phyloP scores from a whole-genome alignment of 169 alveolate genomes.

The Babesia bigemina region DNA sequence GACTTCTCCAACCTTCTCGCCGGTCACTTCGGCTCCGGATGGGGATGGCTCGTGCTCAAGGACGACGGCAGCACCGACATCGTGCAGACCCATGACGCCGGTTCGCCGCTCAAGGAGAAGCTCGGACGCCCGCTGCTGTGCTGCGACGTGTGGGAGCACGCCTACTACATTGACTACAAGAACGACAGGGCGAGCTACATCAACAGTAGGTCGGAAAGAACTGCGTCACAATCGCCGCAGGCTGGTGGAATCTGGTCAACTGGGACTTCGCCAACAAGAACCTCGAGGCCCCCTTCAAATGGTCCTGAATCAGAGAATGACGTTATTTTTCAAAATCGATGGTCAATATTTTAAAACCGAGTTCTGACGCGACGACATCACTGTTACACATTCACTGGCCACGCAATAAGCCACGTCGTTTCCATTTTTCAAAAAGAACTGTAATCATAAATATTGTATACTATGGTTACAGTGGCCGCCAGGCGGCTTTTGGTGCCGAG shows the following conservation, averaged over 20 bases:
- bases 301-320: conserved; percentile 11
- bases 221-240: conserved; percentile 4
- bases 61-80: conserved; percentile 87
- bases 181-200: conserved; percentile 89
- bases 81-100: conserved; percentile 90
- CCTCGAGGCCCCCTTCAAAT: conserved; percentile 64
- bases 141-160: conserved; percentile 97
- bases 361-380: neutral
- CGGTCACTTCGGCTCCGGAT: conserved; percentile 96
- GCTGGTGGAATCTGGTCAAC: conserved; percentile 92
- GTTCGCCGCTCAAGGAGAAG: conserved; percentile 85
- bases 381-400: neutral
- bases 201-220: conserved; percentile 56
- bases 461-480: too few relatives aligned
- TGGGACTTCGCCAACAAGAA: conserved; percentile 89
- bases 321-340: neutral
- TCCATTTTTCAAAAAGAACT: neutral
- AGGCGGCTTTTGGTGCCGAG: neutral
- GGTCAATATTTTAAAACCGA: neutral
- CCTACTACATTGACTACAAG: conserved; percentile 93
- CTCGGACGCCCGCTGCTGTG: conserved; percentile 88
- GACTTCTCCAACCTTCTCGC: conserved; percentile 83
- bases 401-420: neutral
- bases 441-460: neutral
- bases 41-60: conserved; percentile 97